Conservation (phyloP, 495 filamentous ascomycete species). For the Tuber microsphaerosporum region DNA sequence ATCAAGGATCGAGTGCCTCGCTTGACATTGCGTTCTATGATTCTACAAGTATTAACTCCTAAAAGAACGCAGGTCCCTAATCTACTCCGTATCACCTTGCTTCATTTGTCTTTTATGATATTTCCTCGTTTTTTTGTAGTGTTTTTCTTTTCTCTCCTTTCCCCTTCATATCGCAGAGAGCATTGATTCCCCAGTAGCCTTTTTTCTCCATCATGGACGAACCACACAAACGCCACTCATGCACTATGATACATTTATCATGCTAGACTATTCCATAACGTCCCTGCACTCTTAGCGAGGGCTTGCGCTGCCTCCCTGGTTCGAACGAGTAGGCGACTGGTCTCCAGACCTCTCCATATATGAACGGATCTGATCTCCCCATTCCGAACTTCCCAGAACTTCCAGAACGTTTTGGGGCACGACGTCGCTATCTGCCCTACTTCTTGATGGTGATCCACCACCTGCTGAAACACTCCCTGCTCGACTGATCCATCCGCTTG, state of each 20-base stretch:
- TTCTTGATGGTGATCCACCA: slow-evolving; percentile 6
- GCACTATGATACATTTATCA: slow-evolving; percentile 5
- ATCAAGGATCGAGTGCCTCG: neutral
- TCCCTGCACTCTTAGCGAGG: slow-evolving; percentile 11
- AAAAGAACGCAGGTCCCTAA: neutral
- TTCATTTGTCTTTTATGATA: neutral
- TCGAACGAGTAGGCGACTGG: slow-evolving; percentile 18
- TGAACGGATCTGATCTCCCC: slow-evolving; percentile 36
- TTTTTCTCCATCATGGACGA: neutral
- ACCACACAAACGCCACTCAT: slow-evolving; percentile 14
- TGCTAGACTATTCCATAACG: neutral
- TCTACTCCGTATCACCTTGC: neutral
- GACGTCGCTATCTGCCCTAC: slow-evolving; percentile 22
- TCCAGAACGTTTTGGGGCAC: slow-evolving; percentile 34
- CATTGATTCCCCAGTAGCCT: neutral
- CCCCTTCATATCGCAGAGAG: neutral
- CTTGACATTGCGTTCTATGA: neutral
- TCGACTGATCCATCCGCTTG: slow-evolving; percentile 5
- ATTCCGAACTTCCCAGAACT: slow-evolving; percentile 32
- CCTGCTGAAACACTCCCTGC: slow-evolving; percentile 9
- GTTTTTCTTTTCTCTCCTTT: neutral
- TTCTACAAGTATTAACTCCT: neutral
- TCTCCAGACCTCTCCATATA: slow-evolving; percentile 32
- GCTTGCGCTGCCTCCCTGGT: slow-evolving; percentile 8
- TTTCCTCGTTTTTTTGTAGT: neutral